A percentile compares a stretch with the other conserved stretches of the same genome.
These are phyloP conservation scores for Podospora sp. DNA, from an alignment of 495 filamentous ascomycete species.

Conservation along the genomic window DNA sequence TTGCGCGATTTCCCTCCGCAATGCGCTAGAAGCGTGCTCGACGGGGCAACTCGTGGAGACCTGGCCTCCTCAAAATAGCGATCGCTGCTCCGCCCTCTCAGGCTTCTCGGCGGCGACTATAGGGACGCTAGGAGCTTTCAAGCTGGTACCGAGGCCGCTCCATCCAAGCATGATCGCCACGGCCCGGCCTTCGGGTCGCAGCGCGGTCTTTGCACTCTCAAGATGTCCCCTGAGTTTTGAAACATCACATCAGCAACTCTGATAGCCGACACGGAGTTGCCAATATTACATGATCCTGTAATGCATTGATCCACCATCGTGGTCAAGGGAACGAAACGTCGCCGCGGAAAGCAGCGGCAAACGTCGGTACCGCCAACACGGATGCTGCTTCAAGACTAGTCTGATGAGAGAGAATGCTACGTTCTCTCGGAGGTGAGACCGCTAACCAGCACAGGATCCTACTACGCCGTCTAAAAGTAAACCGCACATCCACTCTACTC, in stretches of 20 bases:
- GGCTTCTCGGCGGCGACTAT: neutral
- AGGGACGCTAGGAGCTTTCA: neutral
- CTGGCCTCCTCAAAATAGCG: neutral
- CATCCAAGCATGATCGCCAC: slow-evolving; percentile 10
- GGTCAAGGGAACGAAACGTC: neutral
- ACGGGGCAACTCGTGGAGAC: neutral
- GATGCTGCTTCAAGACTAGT: neutral
- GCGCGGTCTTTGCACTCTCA: neutral
- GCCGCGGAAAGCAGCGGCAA: slow-evolving; percentile 12
- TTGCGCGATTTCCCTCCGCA: slow-evolving; percentile 7
- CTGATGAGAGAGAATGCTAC: neutral
- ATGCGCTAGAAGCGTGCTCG: neutral
- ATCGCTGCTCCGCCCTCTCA: slow-evolving; percentile 6
- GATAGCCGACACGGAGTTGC: neutral
- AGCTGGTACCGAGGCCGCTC: slow-evolving; percentile 14
- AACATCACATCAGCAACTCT: slow-evolving; percentile 5
- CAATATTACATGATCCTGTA: neutral
- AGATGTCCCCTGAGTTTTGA: slow-evolving; percentile 8
- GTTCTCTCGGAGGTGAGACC: neutral
- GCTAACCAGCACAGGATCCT: no score
- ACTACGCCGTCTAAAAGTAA: neutral
- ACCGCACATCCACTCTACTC: neutral
- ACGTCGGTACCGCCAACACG: slow-evolving; percentile 8
- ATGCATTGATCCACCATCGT: slow-evolving; percentile 3
- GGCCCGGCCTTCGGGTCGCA: slow-evolving; percentile 9